Base-by-base conservation (phyloP, 2,329 filamentous ascomycete species). In the Venturiaceae sp. region DNA sequence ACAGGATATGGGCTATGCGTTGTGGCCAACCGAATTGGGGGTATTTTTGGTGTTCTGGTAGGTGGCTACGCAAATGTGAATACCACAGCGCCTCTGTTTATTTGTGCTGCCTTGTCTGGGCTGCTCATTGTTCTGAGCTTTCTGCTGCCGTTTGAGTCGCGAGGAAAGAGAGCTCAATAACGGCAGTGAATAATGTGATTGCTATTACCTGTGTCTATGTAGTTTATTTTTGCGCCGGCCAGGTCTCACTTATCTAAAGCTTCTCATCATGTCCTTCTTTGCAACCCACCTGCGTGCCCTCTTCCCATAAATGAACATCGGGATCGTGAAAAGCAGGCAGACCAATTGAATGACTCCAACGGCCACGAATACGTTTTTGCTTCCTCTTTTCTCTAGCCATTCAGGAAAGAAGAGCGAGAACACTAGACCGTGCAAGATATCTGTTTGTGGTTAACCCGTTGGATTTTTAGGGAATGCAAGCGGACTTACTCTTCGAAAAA, bases 221-320 rank as follows among this genome's bases (percentile, higher is more conserved):
- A n/a, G n/a, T n/a, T n/a, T n/a, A n/a, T n/a, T n/a, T n/a, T n/a
- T n/a, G n/a, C n/a, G n/a, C n/a, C n/a, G n/a, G n/a, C n/a, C n/a
- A n/a, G n/a, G n/a, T 16, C 9, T 26, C 9, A 9, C 3, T 50
- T 16, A 50, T 16, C 30, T 34, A 23, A 36, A 53, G 2, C 21
- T 36, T 30, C n/a, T 23, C 87, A 95, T 92, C 63, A 95, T 75
- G 64, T 88, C 90, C 79, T 81, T 88, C 62, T 88, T 78, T 8
- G 91, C 89, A 1, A 92, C 96, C 92, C 92, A 96, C 90, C 96
- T 95, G 19, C 92, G 80, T n/a, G 87, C 85, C 59, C 91, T 77
- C 78, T 97, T 97, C n/a, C 92, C 92, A 67, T 84, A 96, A 19
- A 97, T 88, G 69, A 94, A 97, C 88, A 97, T 90, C 0, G 92